Evolutionary conservation across 495 filamentous ascomycete species (phyloP), one percentile per base, ranked within the genome.

Genomic region (Penicillium macrosclerotiorum): DNA sequence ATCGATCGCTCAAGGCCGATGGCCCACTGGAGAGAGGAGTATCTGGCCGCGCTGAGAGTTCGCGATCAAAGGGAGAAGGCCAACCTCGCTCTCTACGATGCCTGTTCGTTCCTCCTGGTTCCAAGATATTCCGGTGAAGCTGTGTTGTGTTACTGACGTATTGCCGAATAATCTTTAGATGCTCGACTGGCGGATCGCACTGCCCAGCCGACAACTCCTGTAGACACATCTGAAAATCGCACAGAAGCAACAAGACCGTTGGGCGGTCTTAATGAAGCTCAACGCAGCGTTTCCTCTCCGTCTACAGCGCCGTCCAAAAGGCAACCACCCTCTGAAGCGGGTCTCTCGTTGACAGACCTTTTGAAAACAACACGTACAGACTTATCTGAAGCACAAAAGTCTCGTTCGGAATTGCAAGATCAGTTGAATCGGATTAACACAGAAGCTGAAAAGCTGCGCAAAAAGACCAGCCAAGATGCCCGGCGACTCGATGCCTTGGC

Each of bases 311-410:
- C 59, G 13, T 33, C 61, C 38, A 69, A 63, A 17, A 62, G 60
- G 41, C 55, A 57, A 37, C 35, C 49, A 17, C 29, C 45, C 34
- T 29, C 18, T 16, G 57, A 62, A 23, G 47, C 54, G 17, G 59
- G 38, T 8, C 34, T 45, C n/a, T 56, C 52, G 8, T 41, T 55
- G 33, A 51, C 62, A 44, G 72, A 76, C 7, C 50, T 66, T 30
- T 54, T 78, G 5, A 63, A 75, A 13, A 71, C 76, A 27, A 66
- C 84, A 1, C 72, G 80, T 11, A 62, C 79, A 29, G 86, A 92
- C 20, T 70, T 92, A 3, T 74, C 80, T 6, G 84, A 84, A 63
- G 85, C 89, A n/a, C 80, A 91, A 37, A 83, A 86, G 24, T 80
- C 82, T 11, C 82, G 84, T 33, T 74, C 77, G 6, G 72, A 84